Evolutionary conservation across 1,284 basidiomycete genomes (phyloP).

Genomic region (Phlebopus sp.): DNA sequence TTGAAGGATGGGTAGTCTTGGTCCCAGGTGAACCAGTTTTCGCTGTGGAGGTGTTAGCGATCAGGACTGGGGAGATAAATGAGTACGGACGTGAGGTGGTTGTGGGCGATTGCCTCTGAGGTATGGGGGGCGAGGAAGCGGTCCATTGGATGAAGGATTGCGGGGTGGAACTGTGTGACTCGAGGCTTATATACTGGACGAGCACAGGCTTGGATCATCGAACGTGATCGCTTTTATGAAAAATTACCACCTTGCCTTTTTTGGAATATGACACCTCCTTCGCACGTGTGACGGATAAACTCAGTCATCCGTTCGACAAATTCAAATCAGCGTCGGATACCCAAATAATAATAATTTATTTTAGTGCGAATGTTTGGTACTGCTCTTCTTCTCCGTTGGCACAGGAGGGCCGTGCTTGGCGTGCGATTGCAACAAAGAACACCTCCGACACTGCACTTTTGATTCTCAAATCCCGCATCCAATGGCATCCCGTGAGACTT

Average conservation of each 20-base stretch:
- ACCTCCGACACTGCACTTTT: too few relatives aligned
- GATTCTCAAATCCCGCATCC: too few relatives aligned
- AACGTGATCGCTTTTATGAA: constrained; percentile 12
- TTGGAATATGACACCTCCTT: not conserved
- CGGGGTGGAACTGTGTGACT: constrained; percentile 2
- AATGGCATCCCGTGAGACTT: not conserved
- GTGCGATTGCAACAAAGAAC: too few relatives aligned
- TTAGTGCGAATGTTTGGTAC: too few relatives aligned
- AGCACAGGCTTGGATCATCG: constrained; percentile 2
- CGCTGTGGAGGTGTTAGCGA: constrained; percentile 36
- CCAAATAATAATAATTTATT: too few relatives aligned
- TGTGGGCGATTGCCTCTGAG: constrained; percentile 70
- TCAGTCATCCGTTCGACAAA: not conserved
- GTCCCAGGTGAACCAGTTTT: constrained; percentile 67
- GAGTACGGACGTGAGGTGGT: constrained; percentile 57
- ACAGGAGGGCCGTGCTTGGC: too few relatives aligned
- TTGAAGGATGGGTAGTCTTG: constrained; percentile 63
- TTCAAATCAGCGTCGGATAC: too few relatives aligned
- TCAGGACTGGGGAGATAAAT: not conserved
- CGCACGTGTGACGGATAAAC: constrained; percentile 21
- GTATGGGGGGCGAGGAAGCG: constrained; percentile 69
- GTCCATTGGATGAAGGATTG: constrained; percentile 46
- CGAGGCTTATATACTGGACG: constrained; percentile 9
- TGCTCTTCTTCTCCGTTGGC: too few relatives aligned
- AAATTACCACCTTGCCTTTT: constrained; percentile 12